Evolutionary conservation across 768 basidiomycete genomes (phyloP), one percentile per base, ranked within the genome.

Genomic region (Mycena albidolilacea): DNA sequence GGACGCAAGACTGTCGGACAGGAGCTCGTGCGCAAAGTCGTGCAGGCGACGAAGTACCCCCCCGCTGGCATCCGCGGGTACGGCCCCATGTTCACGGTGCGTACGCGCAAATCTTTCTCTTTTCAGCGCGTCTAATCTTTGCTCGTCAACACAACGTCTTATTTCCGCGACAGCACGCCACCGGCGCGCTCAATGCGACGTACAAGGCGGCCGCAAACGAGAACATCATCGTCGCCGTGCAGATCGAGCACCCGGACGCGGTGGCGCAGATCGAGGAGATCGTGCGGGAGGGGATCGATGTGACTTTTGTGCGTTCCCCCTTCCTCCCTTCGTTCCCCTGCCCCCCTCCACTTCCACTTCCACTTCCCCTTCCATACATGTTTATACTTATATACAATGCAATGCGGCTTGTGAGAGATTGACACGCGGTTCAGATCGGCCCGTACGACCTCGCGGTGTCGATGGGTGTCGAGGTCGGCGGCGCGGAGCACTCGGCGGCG

Each of bases 191-290:
- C 14, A 73, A 73, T 2, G 73, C 72, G 7, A 14, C 64, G 7
- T 78, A 78, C 57, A 75, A 74, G 43, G 69, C 66, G 14, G 61
- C 68, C 21, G 76, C 76, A 37, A 72, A 78, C 52, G 68, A 73
- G 8, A 52, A 67, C 38, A 67, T 78, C 30, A n/a, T 78, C 35
- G 65, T 78, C 57, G 66, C 70, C 23, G 78, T 78, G 48, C 78
- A 78, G 70, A 78, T 78, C 9, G 78, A 78, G 37, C 78, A 78
- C 57, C 78, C 78, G 14, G 74, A 79, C n/a, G 77, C 78, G 12
- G 71, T 79, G 17, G 71, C 70, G 50, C 67, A 71, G 19, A 77
- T 79, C 9, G 78, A 78, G 1, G 76, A 71, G 55, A 79, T 79
- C 38, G 76, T 77, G 30, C 38, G 71, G 21, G 77, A 79, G 59